Base-by-base conservation (phyloP, 202 grass and related monocot species). In the Setaria viridis region DNA sequence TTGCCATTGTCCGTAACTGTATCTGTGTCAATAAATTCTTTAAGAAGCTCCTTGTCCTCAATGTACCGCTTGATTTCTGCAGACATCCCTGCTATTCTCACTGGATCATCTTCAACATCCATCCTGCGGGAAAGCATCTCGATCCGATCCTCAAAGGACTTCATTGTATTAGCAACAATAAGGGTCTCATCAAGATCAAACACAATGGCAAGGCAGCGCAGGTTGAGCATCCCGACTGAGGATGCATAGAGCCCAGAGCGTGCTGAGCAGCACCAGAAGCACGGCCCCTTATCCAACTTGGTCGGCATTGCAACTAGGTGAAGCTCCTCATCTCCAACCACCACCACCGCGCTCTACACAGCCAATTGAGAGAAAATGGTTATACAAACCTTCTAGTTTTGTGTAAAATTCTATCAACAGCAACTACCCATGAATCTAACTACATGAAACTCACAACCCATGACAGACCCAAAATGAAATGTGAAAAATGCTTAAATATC, bases 161-260 rank as follows among this genome's bases (percentile, higher is more conserved):
- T 97, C 94, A 97, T 97, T 25, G 97, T 99, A 83, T 99, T 99
- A 16, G 97, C 97, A 21, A 99, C 94, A 17, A 99, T 97, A 56
- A 99, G 93, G 34, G 94, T 99, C 59, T 99, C 97, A 39, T 99
- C 97, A 34, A 99, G 93, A 80, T 99, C 97, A 66, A 99, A 99
- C 53, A 99, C 97, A 32, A 99, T 99, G 47, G 94, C 91, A 45
- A 99, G 94, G 71, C 94, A 94, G 1, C 94, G 90, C 68, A 83
- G 76, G 84, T 94, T 99, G 74, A 99, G 97, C 97, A 99, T 96
- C 43, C 80, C 83, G n/a, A 99, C 77, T 1, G 94, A 93, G 0
- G 97, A 81, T 6, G 77, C 80, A 65, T 99, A 99, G 33, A 97
- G 89, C 3, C 91, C 93, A 15, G 85, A 48, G 11, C 88, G 95